These are phyloP conservation scores for Acacia pycnantha DNA, from an alignment of 331 rosid species.

Conservation along the genomic window DNA sequence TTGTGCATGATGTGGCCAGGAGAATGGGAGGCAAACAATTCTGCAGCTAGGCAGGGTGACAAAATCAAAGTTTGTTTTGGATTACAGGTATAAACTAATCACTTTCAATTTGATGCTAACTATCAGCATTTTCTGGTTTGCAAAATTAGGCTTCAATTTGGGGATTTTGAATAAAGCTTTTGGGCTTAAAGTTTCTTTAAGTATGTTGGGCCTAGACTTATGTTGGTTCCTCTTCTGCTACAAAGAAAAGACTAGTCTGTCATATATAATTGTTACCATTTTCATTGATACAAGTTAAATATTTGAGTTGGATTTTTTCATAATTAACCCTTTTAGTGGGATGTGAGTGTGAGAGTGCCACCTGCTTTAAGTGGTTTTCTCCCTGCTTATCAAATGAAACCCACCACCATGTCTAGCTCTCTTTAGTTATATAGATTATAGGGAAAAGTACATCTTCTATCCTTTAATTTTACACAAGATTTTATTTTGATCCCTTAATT, in stretches of 20 bases:
- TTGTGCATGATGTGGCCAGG: constrained; percentile 39
- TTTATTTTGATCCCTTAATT: too few species aligned
- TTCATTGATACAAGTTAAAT: not conserved
- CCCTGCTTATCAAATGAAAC: not conserved
- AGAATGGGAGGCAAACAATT: constrained; percentile 72
- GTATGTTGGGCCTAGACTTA: not conserved
- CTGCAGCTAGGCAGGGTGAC: constrained; percentile 90
- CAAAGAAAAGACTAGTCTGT: not conserved
- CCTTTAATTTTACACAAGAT: not conserved
- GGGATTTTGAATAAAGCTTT: not conserved
- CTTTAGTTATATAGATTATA: not conserved
- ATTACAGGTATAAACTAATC: constrained; percentile 59
- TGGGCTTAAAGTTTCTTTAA: not conserved
- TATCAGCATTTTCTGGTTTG: not conserved
- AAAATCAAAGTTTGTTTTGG: constrained; percentile 81
- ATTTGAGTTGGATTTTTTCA: not conserved
- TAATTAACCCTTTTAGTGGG: not conserved
- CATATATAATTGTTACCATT: not conserved
- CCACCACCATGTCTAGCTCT: not conserved
- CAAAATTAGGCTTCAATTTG: not conserved
- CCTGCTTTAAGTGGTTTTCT: too few species aligned
- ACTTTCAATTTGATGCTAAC: not conserved
- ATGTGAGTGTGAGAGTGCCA: not conserved
- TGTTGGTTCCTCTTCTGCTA: not conserved
- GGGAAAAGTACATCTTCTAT: too few species aligned